Conservation (phyloP, 2,329 filamentous ascomycete genomes). For the Diplodia intermedia region DNA sequence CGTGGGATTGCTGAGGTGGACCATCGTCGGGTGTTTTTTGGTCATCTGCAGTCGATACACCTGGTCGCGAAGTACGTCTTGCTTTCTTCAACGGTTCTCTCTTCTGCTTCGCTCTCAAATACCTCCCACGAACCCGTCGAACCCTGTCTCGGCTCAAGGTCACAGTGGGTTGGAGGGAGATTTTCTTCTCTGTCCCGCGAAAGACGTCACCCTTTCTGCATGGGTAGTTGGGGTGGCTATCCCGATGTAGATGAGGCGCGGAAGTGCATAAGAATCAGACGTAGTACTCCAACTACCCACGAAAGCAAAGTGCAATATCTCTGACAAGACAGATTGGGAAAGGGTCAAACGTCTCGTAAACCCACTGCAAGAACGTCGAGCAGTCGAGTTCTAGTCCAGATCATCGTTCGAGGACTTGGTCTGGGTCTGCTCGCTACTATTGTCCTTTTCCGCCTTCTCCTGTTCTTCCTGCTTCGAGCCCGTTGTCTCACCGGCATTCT, state of each 20-base stretch:
- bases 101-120: background rate
- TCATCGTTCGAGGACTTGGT: conserved; percentile 9
- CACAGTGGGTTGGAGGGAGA: background rate
- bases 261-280: background rate
- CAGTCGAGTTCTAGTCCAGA: conserved; percentile 17
- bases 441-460: conserved; percentile 21
- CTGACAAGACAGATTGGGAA: background rate
- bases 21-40: background rate
- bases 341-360: background rate
- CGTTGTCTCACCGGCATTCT: background rate
- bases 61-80: background rate
- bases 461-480: conserved; percentile 6
- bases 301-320: background rate
- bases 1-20: background rate
- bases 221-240: background rate
- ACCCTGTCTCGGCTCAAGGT: background rate
- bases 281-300: background rate
- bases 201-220: background rate
- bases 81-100: background rate
- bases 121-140: background rate
- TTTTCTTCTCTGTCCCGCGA: background rate
- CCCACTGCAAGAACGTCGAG: background rate
- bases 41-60: background rate
- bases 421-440: conserved; percentile 2
- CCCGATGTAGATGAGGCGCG: background rate